A percentile compares a stretch with the other conserved stretches of the same genome.
Conservation (phyloP, 78 protist genomes). For the Salpingoeca rosetta region DNA sequence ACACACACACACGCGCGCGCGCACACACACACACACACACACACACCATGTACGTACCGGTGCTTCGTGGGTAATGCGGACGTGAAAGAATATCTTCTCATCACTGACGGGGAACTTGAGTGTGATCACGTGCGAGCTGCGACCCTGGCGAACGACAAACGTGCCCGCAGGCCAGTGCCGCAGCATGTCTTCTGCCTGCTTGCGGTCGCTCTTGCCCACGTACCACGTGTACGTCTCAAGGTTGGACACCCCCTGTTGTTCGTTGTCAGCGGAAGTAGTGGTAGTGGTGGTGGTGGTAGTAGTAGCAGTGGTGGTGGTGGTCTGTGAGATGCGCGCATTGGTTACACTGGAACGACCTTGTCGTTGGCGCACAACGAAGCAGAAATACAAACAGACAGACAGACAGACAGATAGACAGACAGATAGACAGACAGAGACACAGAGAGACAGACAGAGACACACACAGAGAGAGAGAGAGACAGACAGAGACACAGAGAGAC, state of each 20-base stretch:
- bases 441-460: neutral
- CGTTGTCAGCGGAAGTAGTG: neutral
- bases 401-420: neutral
- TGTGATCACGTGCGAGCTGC: neutral
- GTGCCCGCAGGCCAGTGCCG: neutral
- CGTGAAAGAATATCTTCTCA: neutral
- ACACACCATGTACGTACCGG: neutral
- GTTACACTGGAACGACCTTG: too few relatives aligned
- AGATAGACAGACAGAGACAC: neutral
- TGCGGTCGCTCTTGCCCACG: neutral
- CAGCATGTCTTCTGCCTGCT: neutral
- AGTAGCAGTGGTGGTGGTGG: neutral
- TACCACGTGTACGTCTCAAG: too few relatives aligned
- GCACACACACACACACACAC: too few relatives aligned
- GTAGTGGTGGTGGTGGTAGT: neutral
- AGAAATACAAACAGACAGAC: neutral
- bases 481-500: neutral
- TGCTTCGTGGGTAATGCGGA: neutral
- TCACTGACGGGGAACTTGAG: neutral
- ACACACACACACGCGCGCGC: too few relatives aligned
- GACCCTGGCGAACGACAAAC: neutral
- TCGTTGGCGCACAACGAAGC: neutral
- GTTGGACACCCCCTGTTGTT: neutral
- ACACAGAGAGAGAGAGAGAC: too few relatives aligned
- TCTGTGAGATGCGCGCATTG: too few relatives aligned